A percentile compares a stretch with the other conserved stretches of the same genome.
phyloP scores from a whole-genome alignment of 148 eudicot genomes.

The Camellia lanceoleosa region DNA sequence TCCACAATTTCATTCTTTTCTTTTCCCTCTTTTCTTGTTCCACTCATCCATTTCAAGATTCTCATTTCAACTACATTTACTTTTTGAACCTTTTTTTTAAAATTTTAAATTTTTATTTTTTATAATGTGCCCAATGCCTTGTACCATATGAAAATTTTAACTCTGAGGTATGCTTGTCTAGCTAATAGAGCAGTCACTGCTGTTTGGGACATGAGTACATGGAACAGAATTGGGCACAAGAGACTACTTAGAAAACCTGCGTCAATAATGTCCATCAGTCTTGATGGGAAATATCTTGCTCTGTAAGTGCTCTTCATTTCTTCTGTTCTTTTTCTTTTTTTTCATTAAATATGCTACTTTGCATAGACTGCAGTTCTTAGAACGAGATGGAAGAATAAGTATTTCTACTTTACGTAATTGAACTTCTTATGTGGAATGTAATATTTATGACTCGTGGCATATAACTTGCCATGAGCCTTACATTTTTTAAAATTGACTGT shows the following conservation, averaged over 20 bases:
- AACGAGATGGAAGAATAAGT: neutral
- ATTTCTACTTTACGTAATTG: neutral
- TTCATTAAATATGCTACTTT: neutral
- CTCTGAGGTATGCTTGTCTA: conserved; percentile 7
- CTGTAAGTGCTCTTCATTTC: conserved; percentile 48
- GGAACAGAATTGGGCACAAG: conserved; percentile 89
- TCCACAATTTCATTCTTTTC: neutral
- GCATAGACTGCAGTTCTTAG: neutral
- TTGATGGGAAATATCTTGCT: conserved; percentile 96
- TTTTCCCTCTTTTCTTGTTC: neutral
- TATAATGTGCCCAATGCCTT: neutral
- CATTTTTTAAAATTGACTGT: neutral
- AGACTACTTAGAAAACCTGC: conserved; percentile 77
- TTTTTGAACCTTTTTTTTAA: neutral
- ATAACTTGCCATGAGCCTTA: neutral
- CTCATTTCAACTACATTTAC: neutral
- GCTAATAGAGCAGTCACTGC: conserved; percentile 60
- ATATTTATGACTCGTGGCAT: neutral
- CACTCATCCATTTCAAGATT: neutral
- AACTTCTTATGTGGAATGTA: neutral
- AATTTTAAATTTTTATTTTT: no score
- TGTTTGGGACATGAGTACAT: conserved; percentile 95
- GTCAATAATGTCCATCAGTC: conserved; percentile 66
- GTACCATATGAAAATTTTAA: neutral
- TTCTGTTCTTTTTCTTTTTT: conserved; percentile 1